These are phyloP conservation scores for Hygrophorus pudorinus DNA, from an alignment of 768 basidiomycete species.

Conservation along the genomic window DNA sequence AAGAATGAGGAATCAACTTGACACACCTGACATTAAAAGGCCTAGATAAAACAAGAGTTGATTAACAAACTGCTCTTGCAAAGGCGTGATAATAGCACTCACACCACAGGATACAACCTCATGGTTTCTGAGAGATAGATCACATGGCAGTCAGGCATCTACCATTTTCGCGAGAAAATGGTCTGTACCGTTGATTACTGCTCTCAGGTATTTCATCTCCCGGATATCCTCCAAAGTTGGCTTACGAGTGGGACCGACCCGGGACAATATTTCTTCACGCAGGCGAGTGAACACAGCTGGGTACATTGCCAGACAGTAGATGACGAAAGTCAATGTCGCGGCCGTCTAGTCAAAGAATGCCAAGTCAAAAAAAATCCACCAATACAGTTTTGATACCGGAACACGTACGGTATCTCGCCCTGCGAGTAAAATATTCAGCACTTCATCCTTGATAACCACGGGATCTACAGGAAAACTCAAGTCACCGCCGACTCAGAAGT, in stretches of 20 bases:
- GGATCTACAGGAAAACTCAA: slow-evolving; percentile 16
- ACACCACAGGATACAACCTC: slow-evolving; percentile 48
- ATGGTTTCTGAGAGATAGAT: slow-evolving; percentile 31
- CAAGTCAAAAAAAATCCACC: neutral
- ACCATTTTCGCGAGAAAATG: neutral
- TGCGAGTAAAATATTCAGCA: slow-evolving; percentile 44
- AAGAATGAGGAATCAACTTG: neutral
- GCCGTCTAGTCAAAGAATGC: slow-evolving; percentile 27
- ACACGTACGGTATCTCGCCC: slow-evolving; percentile 42
- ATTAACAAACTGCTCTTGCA: neutral
- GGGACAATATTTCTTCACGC: slow-evolving; percentile 37
- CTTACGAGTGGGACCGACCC: slow-evolving; percentile 30
- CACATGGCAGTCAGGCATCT: neutral
- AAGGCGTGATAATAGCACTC: slow-evolving; percentile 7
- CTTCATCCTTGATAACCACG: slow-evolving; percentile 34
- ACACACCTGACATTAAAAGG: slow-evolving; percentile 40
- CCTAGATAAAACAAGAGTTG: slow-evolving; percentile 12
- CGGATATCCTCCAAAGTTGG: slow-evolving; percentile 49
- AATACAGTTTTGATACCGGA: neutral
- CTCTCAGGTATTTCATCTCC: slow-evolving; percentile 48
- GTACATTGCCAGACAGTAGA: slow-evolving; percentile 46
- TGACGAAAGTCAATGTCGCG: slow-evolving; percentile 38
- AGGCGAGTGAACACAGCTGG: slow-evolving; percentile 36
- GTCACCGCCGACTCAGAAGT: neutral
- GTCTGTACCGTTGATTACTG: slow-evolving; percentile 41